These are phyloP conservation scores for Herpetospermum pedunculosum DNA, from an alignment of 306 rosid genomes.

Conservation along the genomic window DNA sequence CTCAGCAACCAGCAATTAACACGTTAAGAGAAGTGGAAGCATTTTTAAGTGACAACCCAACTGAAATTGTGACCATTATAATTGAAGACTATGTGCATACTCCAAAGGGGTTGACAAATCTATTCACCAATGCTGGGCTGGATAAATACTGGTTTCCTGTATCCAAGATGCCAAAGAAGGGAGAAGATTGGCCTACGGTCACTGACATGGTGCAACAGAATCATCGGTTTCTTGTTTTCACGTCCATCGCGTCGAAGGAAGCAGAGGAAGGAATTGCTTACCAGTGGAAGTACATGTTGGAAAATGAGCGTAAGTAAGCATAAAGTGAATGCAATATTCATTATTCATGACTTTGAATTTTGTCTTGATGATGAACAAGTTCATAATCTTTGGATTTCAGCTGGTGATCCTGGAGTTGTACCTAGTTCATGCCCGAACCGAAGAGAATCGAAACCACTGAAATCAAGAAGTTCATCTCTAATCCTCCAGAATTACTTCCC, in stretches of 20 bases:
- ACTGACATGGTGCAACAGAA: conserved; percentile 69
- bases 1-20: conserved; percentile 89
- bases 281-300: conserved; percentile 92
- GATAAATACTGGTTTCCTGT: conserved; percentile 84
- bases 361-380: neutral
- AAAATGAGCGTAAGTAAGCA: conserved; percentile 85
- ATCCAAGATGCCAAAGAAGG: conserved; percentile 67
- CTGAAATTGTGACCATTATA: conserved; percentile 73
- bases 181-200: conserved; percentile 89
- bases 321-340: neutral
- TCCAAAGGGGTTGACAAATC: conserved; percentile 64
- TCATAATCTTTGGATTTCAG: conserved; percentile 35
- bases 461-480: conserved; percentile 57
- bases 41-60: conserved; percentile 61
- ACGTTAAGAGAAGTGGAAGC: conserved; percentile 85
- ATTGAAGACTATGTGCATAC: conserved; percentile 86
- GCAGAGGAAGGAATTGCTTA: conserved; percentile 89
- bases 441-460: conserved; percentile 75
- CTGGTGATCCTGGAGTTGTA: conserved; percentile 90
- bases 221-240: conserved; percentile 83
- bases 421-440: conserved; percentile 70
- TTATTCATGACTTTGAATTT: neutral
- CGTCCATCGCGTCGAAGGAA: conserved; percentile 79
- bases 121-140: conserved; percentile 57
- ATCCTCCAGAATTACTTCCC: conserved; percentile 85